Evolutionary conservation across 73 alveolate genomes (phyloP).

Genomic region (Paramecium octaurelia): DNA sequence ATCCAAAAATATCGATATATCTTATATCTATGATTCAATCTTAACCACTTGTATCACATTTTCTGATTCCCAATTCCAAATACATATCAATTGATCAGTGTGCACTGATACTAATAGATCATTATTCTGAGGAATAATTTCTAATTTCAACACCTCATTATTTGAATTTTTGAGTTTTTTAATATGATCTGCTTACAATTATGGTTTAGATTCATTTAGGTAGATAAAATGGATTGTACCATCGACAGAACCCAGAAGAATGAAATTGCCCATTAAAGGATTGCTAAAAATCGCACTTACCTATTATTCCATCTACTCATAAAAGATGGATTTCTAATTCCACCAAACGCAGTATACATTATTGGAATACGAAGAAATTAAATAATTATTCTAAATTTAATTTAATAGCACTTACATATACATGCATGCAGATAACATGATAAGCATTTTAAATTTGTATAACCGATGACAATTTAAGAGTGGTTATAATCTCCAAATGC

Average conservation of each 20-base stretch:
- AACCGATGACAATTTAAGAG: not conserved
- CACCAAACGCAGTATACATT: not conserved
- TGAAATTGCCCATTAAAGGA: not conserved
- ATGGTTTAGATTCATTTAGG: constrained; percentile 6
- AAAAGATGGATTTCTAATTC: not conserved
- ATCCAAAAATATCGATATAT: not conserved
- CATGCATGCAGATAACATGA: not conserved
- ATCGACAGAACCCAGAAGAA: not conserved
- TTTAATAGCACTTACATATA: not conserved
- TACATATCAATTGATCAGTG: not conserved
- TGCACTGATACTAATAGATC: not conserved
- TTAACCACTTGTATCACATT: not conserved
- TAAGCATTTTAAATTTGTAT: not conserved
- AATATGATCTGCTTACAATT: not conserved
- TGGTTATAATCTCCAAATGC: not conserved
- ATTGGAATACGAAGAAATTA: not conserved
- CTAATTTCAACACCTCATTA: not conserved
- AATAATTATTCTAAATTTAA: not conserved
- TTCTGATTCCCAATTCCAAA: constrained; percentile 53
- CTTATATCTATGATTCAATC: not conserved
- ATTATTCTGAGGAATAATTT: not conserved
- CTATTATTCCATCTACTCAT: not conserved
- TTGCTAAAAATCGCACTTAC: not conserved
- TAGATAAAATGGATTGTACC: not conserved
- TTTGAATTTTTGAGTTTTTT: not conserved